phyloP scores from a whole-genome alignment of 768 basidiomycete species.

The Podaxis sp. region DNA sequence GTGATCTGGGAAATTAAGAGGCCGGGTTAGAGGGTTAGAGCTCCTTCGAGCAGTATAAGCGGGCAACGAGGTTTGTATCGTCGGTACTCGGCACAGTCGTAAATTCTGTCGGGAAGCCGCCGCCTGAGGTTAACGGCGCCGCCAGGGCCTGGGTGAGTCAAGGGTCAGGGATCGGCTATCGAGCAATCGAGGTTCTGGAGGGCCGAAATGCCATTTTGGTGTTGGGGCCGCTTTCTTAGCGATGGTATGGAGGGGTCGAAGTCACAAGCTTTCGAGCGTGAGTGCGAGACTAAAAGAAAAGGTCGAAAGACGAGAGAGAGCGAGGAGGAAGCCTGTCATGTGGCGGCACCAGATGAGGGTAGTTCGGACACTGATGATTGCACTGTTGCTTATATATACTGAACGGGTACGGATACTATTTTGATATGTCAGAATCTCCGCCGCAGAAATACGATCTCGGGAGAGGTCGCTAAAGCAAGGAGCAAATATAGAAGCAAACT shows the following conservation, averaged over 20 bases:
- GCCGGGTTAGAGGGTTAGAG: background rate
- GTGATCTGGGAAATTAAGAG: background rate
- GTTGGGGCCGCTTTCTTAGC: background rate
- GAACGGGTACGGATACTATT: background rate
- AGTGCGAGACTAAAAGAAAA: background rate
- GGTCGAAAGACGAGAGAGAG: background rate
- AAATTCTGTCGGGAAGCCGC: background rate
- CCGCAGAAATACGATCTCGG: background rate
- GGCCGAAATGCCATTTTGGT: background rate
- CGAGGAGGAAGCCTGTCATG: background rate
- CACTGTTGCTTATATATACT: background rate
- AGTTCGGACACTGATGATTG: background rate
- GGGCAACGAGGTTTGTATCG: background rate
- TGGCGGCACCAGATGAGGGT: background rate
- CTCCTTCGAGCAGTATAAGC: background rate
- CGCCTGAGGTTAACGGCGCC: background rate
- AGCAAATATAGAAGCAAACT: background rate
- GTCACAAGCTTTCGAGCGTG: background rate
- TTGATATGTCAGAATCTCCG: background rate
- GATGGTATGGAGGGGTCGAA: background rate
- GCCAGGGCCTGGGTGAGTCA: conserved; percentile 2
- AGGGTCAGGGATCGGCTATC: conserved; percentile 2
- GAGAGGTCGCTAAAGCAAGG: background rate
- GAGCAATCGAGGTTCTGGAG: background rate
- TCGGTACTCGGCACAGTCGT: background rate